phyloP scores from a whole-genome alignment of 768 basidiomycete genomes.

The Boletus rubropictus region DNA sequence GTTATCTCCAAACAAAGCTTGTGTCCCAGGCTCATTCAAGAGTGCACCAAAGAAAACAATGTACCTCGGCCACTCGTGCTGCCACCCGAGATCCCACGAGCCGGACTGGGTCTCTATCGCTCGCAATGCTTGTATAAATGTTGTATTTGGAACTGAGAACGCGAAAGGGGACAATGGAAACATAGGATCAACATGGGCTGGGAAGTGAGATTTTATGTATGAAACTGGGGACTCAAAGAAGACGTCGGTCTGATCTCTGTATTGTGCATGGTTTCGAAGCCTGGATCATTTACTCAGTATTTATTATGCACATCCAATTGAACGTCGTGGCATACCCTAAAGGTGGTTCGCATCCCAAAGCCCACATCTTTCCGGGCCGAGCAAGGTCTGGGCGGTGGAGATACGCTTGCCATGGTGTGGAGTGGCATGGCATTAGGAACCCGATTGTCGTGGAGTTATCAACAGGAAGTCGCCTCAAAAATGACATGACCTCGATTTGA shows the following conservation, averaged over 20 bases:
- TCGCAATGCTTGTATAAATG: slow-evolving; percentile 20
- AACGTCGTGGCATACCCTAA: slow-evolving; percentile 50
- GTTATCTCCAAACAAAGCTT: slow-evolving; percentile 39
- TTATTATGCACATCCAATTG: neutral
- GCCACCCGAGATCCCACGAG: slow-evolving; percentile 40
- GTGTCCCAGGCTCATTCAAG: slow-evolving; percentile 47
- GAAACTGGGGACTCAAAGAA: slow-evolving; percentile 69
- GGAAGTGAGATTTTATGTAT: slow-evolving; percentile 69
- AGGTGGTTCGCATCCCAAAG: slow-evolving; percentile 90
- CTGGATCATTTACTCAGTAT: slow-evolving; percentile 22
- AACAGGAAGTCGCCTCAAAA: slow-evolving; percentile 51
- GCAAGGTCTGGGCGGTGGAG: slow-evolving; percentile 68
- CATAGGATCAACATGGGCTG: slow-evolving; percentile 47
- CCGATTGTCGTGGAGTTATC: slow-evolving; percentile 57
- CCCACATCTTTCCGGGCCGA: slow-evolving; percentile 58
- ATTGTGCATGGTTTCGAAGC: slow-evolving; percentile 45
- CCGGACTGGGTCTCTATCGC: slow-evolving; percentile 26
- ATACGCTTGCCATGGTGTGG: slow-evolving; percentile 87
- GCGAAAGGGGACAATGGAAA: slow-evolving; percentile 65
- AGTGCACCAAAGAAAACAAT: slow-evolving; percentile 82
- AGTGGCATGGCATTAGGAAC: slow-evolving; percentile 95
- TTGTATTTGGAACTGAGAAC: slow-evolving; percentile 42
- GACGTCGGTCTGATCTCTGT: slow-evolving; percentile 74
- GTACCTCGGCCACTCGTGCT: slow-evolving; percentile 76
- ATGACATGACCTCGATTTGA: slow-evolving; percentile 70